Percentiles rank a stretch among this genome's conserved stretches.
phyloP scores from a whole-genome alignment of 2,329 filamentous ascomycete genomes.

The Fusarium ambrosium region DNA sequence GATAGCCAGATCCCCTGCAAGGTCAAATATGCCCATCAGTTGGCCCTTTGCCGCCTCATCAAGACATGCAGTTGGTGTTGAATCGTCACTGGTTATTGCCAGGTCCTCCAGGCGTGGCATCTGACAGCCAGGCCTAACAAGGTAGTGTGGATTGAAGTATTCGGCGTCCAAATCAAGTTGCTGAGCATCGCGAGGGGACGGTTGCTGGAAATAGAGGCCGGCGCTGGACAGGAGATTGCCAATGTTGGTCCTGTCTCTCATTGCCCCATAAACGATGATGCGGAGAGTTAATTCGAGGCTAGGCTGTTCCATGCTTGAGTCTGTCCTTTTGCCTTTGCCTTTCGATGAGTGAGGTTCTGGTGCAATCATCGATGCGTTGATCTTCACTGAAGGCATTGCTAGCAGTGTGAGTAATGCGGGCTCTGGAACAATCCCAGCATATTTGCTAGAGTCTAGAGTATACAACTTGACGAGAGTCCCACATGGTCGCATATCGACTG shows the following conservation, averaged over 20 bases:
- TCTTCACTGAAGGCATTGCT: rapidly evolving
- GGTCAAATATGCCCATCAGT: neutral
- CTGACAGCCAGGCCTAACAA: neutral
- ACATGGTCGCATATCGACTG: neutral
- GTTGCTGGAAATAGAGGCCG: neutral
- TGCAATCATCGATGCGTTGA: neutral
- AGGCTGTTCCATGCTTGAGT: neutral
- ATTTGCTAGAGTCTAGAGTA: neutral
- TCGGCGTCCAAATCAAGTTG: neutral
- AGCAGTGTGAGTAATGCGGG: neutral
- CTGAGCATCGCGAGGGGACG: rapidly evolving
- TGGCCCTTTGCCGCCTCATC: neutral
- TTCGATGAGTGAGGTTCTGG: neutral
- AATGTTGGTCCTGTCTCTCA: neutral
- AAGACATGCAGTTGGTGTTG: rapidly evolving
- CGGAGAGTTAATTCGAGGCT: neutral
- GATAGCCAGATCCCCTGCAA: neutral
- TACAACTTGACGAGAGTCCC: neutral
- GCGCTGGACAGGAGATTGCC: neutral
- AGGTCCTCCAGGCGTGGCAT: slow-evolving; percentile 12
- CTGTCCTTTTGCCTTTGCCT: neutral
- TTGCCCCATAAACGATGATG: rapidly evolving
- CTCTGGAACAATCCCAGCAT: neutral
- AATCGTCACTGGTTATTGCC: neutral
- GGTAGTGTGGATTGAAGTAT: neutral